These are phyloP conservation scores for Garcia nutans DNA, from an alignment of 345 rosid genomes.

Conservation along the genomic window DNA sequence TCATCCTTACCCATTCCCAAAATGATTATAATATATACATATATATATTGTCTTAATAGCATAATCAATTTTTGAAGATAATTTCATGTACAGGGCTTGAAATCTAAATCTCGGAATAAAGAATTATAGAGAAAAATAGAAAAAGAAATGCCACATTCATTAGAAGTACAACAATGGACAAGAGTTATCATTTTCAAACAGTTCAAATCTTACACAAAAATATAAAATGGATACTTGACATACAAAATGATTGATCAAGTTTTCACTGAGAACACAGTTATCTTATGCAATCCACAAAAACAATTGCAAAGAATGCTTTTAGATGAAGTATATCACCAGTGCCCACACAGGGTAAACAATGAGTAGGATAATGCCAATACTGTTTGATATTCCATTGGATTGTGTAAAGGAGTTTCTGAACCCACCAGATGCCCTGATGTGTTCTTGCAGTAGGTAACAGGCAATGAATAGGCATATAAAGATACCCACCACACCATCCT, in stretches of 20 bases:
- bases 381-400: constrained; percentile 73
- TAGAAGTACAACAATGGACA: neutral
- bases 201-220: neutral
- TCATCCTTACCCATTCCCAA: too few species aligned
- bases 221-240: neutral
- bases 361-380: constrained; percentile 70
- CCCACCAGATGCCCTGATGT: constrained; percentile 89
- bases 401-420: constrained; percentile 77
- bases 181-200: neutral
- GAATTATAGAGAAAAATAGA: too few species aligned
- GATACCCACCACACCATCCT: constrained; percentile 60
- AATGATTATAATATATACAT: too few species aligned
- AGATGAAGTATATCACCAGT: constrained; percentile 52
- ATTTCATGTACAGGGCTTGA: too few species aligned
- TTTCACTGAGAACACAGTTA: neutral
- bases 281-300: neutral
- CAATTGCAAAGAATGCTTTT: constrained; percentile 4
- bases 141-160: neutral
- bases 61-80: too few species aligned
- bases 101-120: too few species aligned
- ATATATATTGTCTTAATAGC: too few species aligned
- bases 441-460: constrained; percentile 87
- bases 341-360: constrained; percentile 83
- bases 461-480: constrained; percentile 67
- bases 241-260: neutral